Percentiles rank a stretch among this genome's conserved stretches.
Evolutionary conservation across 108 stramenopile genomes (phyloP).

Genomic region (Cyclotella kingstonii): DNA sequence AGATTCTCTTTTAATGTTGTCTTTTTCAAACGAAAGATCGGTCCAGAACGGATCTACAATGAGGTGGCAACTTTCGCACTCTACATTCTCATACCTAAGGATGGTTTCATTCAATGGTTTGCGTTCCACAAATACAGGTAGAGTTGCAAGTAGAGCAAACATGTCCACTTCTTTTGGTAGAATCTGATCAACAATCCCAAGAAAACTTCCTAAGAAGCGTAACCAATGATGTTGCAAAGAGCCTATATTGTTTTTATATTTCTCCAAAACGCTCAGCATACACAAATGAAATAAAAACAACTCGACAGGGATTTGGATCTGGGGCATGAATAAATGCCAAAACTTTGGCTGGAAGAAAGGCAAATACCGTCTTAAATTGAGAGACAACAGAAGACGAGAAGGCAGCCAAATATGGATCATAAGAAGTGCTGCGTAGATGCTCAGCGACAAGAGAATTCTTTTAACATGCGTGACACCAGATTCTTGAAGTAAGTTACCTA

Average conservation of each 20-base stretch:
- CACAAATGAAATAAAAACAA: constrained; percentile 88
- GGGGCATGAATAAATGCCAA: constrained; percentile 77
- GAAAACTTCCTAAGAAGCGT: constrained; percentile 46
- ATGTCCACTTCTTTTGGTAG: constrained; percentile 59
- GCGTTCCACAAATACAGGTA: constrained; percentile 45
- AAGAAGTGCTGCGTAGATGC: constrained; percentile 67
- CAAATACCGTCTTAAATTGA: constrained; percentile 40
- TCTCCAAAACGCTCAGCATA: constrained; percentile 87
- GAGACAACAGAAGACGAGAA: constrained; percentile 35
- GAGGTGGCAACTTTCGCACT: not conserved
- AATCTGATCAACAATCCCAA: constrained; percentile 64
- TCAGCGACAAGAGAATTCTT: constrained; percentile 77
- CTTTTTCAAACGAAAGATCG: constrained; percentile 44
- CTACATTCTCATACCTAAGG: no score
- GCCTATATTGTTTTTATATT: constrained; percentile 82
- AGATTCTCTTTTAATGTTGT: constrained; percentile 28
- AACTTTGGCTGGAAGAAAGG: constrained; percentile 72
- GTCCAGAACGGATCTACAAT: constrained; percentile 61
- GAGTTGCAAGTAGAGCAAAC: constrained; percentile 55
- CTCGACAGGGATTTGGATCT: constrained; percentile 92
- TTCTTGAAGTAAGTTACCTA: constrained; percentile 91
- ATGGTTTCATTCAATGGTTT: no score
- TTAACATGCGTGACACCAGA: constrained; percentile 76
- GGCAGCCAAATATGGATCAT: constrained; percentile 71
- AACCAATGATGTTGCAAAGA: constrained; percentile 79